phyloP scores from a whole-genome alignment of 176 grass and related monocot genomes.

The Avena insularis region DNA sequence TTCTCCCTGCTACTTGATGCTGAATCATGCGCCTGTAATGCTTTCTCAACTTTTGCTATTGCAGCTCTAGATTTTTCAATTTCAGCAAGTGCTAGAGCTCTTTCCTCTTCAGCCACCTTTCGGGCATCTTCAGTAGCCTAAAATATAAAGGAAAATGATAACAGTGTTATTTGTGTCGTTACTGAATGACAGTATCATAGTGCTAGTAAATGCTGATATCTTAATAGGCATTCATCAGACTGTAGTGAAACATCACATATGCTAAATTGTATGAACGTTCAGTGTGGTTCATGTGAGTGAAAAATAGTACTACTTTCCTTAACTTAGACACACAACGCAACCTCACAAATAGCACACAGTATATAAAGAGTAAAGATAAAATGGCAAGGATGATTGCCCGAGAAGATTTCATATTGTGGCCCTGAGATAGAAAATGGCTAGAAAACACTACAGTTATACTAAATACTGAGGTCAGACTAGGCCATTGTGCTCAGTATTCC shows the following conservation, averaged over 20 bases:
- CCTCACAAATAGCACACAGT: neutral
- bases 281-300: neutral
- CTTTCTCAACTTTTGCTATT: constrained; percentile 81
- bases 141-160: constrained; percentile 31
- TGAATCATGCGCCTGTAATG: constrained; percentile 68
- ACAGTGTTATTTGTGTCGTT: neutral
- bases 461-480: neutral
- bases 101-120: constrained; percentile 91
- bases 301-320: neutral
- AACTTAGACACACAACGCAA: neutral
- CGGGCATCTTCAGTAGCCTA: constrained; percentile 96
- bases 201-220: neutral
- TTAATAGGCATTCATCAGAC: neutral
- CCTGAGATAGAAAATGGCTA: neutral
- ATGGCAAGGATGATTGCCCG: neutral
- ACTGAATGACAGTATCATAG: neutral
- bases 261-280: neutral
- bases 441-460: neutral
- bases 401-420: neutral
- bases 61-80: constrained; percentile 86
- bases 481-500: neutral
- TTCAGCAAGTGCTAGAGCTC: constrained; percentile 82
- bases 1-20: constrained; percentile 65
- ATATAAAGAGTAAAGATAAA: neutral
- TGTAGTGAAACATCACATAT: neutral